Evolutionary conservation across 208 protist species (phyloP), one percentile per base, ranked within the genome.

Genomic region (Leishmania lainsoni): DNA sequence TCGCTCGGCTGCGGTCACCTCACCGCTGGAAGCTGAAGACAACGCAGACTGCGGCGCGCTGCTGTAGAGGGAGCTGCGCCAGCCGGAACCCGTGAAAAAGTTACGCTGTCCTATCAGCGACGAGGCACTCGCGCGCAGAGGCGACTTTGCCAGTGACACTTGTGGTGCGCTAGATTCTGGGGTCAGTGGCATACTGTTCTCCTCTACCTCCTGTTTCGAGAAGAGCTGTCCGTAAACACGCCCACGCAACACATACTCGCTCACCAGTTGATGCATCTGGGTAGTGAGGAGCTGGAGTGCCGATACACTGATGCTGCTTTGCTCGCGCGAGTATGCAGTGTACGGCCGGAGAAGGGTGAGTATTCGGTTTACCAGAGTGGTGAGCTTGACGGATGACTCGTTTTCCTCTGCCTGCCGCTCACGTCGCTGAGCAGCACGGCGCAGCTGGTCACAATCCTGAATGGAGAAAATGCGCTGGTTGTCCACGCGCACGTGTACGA

Each of bases 161-260:
- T 22, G n/a, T 16, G 72, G 49, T 5, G 56, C 49, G 35, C 52
- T 49, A 48, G 54, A 20, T 29, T 29, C 35, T 39, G 75, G 81
- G 26, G 58, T 58, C 9, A 92, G 83, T 32, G 77, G 72, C 29
- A n/a, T 70, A 54, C 71, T 70, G 83, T 92, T 92, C 2, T 80
- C 68, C 22, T 84, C 66, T 6, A 92, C 76, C 79, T 94, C 86
- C 79, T 95, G 88, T 52, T 87, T 56, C 54, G 65, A 76, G 78
- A 89, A 95, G 9, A 95, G 79, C 68, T 63, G 68, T 16, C 35
- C 59, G 76, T 97, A 95, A 35, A 95, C 83, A 45, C 84, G 79
- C 32, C 92, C 93, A n/a, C 88, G 89, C 51, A 95, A 78, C 6
- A 93, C 87, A 42, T 94, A 94, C 74, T 97, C 88, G 51, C 78